Conservation (phyloP, 2,329 filamentous ascomycete species). For the Moelleriella libera region DNA sequence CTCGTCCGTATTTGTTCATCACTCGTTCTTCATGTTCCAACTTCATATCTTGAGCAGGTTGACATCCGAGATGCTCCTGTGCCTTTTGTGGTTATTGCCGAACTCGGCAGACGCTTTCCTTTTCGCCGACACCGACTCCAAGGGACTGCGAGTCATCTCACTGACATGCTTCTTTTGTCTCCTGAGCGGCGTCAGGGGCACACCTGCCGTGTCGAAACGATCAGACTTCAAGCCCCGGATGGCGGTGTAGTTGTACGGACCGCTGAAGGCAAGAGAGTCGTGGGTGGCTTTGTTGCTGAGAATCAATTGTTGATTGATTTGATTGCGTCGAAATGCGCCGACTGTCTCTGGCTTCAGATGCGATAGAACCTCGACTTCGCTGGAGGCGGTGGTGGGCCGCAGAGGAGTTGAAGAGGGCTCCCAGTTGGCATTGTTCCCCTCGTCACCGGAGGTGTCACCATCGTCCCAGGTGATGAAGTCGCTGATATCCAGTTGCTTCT, state of each 20-base stretch:
- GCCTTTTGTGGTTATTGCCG: conserved; percentile 34
- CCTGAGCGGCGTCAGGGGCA: conserved; percentile 54
- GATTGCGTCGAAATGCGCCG: conserved; percentile 62
- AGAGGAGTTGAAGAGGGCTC: conserved; percentile 37
- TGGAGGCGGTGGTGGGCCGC: conserved; percentile 31
- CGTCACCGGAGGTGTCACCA: conserved; percentile 44
- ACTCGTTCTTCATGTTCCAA: not conserved
- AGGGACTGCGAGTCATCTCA: conserved; percentile 33
- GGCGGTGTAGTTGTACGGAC: conserved; percentile 44
- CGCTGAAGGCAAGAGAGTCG: conserved; percentile 48
- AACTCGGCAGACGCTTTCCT: conserved; percentile 37
- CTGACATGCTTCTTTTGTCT: conserved; percentile 36
- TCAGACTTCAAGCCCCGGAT: conserved; percentile 51
- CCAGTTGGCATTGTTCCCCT: conserved; percentile 34
- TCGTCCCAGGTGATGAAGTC: conserved; percentile 60
- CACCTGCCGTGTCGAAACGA: conserved; percentile 49
- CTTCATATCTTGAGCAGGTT: conserved; percentile 29
- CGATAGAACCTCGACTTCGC: conserved; percentile 35
- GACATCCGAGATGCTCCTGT: conserved; percentile 45
- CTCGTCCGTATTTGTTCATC: no score
- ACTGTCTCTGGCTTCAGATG: conserved; percentile 54
- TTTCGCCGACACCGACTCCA: conserved; percentile 34
- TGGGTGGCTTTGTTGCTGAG: conserved; percentile 45
- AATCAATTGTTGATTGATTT: conserved; percentile 47
- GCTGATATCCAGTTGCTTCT: conserved; percentile 49